A percentile compares a stretch with the other conserved stretches of the same genome.
phyloP scores from a whole-genome alignment of 1,139 yeast species.

The Blastobotrys ciferrii region DNA sequence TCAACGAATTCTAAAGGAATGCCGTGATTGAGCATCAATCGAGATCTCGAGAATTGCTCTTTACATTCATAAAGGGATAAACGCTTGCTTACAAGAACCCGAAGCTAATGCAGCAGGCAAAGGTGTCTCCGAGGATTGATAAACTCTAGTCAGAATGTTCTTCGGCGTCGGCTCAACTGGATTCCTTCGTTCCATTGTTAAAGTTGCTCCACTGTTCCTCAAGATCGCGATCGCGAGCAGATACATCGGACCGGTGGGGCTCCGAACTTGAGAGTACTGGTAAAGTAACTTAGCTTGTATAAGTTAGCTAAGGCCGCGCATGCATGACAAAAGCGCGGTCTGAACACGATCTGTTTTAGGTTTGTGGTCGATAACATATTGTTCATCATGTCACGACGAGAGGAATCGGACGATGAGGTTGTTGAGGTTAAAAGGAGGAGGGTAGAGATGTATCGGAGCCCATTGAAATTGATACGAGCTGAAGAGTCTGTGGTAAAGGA shows the following conservation, averaged over 20 bases:
- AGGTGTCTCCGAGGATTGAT: constrained; percentile 29
- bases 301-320: too few species aligned
- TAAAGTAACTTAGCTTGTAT: too few species aligned
- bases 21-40: too few species aligned
- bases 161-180: neutral
- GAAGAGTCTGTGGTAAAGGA: neutral
- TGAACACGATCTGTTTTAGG: too few species aligned
- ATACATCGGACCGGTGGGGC: neutral
- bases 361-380: neutral
- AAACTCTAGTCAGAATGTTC: constrained; percentile 10
- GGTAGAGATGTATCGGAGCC: neutral
- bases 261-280: too few species aligned
- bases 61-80: too few species aligned
- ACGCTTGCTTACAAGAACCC: constrained; percentile 23
- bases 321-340: neutral
- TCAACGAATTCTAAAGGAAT: too few species aligned
- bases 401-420: neutral
- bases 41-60: too few species aligned
- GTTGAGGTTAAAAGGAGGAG: constrained; percentile 4
- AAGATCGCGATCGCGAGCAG: neutral
- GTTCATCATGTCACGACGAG: neutral
- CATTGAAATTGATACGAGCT: constrained; percentile 3
- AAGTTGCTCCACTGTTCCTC: neutral
- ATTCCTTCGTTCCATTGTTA: neutral
- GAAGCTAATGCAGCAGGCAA: constrained; percentile 31